Evolutionary conservation across 2,329 filamentous ascomycete genomes (phyloP).

Genomic region (Pseudocercospora crystallina): DNA sequence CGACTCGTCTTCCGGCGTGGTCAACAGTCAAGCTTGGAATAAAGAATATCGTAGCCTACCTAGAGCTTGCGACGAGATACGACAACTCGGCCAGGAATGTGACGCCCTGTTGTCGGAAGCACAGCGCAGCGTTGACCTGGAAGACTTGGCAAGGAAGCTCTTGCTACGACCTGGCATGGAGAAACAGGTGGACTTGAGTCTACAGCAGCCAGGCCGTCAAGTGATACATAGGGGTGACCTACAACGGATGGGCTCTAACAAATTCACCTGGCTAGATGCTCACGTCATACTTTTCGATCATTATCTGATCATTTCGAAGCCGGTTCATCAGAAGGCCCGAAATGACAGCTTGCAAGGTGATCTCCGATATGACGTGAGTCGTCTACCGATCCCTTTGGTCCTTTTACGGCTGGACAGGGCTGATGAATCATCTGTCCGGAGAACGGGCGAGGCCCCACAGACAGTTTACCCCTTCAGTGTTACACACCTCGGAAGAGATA

Average conservation of each 20-base stretch:
- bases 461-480: slow-evolving; percentile 95
- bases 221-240: slow-evolving; percentile 86
- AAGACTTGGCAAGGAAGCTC: slow-evolving; percentile 79
- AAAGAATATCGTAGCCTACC: slow-evolving; percentile 79
- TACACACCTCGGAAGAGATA: slow-evolving; percentile 91
- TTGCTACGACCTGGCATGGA: slow-evolving; percentile 85
- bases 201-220: slow-evolving; percentile 87
- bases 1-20: too few relatives aligned
- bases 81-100: slow-evolving; percentile 81
- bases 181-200: slow-evolving; percentile 74
- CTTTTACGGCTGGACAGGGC: slow-evolving; percentile 87
- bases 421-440: too few relatives aligned
- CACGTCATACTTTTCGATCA: slow-evolving; percentile 94
- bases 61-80: slow-evolving; percentile 95
- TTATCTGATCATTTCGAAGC: slow-evolving; percentile 88
- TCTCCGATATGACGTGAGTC: slow-evolving; percentile 85
- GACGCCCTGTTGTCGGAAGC: slow-evolving; percentile 93
- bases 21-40: too few relatives aligned
- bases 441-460: too few relatives aligned
- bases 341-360: slow-evolving; percentile 71
- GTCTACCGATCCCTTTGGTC: slow-evolving; percentile 95
- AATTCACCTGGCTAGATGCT: slow-evolving; percentile 89
- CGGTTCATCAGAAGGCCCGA: slow-evolving; percentile 64
- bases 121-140: slow-evolving; percentile 83
- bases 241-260: slow-evolving; percentile 80